phyloP scores from a whole-genome alignment of 495 filamentous ascomycete genomes.

The Elasticomyces elasticus region DNA sequence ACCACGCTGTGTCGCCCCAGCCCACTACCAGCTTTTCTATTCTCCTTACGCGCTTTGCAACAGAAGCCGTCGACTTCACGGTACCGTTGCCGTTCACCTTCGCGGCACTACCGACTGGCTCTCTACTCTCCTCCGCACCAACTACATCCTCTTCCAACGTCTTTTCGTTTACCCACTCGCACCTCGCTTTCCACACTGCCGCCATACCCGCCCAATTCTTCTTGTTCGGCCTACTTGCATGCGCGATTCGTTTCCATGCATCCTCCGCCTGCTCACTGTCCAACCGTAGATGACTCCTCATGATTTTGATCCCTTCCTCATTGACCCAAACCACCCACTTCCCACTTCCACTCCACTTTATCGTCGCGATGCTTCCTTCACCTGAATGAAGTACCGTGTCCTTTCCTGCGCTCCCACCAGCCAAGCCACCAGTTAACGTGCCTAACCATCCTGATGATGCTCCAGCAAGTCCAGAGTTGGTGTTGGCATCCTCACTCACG shows the following conservation, averaged over 20 bases:
- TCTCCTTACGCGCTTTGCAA: conserved; percentile 29
- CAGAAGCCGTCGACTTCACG: conserved; percentile 15
- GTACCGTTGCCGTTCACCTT: conserved; percentile 14
- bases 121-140: conserved; percentile 28
- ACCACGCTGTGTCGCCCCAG: conserved; percentile 93
- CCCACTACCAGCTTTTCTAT: conserved; percentile 81
- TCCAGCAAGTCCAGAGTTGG: conserved; percentile 67
- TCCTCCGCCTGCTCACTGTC: conserved; percentile 66
- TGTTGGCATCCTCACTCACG: conserved; percentile 67
- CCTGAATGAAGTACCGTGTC: conserved; percentile 85
- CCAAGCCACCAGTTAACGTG: conserved; percentile 48
- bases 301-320: conserved; percentile 93
- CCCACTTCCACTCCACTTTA: conserved; percentile 86
- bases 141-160: conserved; percentile 49
- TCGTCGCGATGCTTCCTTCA: conserved; percentile 79
- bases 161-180: conserved; percentile 84
- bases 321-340: conserved; percentile 91
- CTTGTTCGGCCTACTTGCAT: conserved; percentile 71
- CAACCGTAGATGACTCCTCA: conserved; percentile 78
- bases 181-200: conserved; percentile 79
- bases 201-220: conserved; percentile 90
- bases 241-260: conserved; percentile 92
- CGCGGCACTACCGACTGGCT: not conserved
- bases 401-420: conserved; percentile 67
- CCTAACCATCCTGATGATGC: conserved; percentile 90